A percentile compares a stretch with the other conserved stretches of the same genome.
These are phyloP conservation scores for Cercospora sp. DNA, from an alignment of 2,329 filamentous ascomycete genomes.

Conservation along the genomic window DNA sequence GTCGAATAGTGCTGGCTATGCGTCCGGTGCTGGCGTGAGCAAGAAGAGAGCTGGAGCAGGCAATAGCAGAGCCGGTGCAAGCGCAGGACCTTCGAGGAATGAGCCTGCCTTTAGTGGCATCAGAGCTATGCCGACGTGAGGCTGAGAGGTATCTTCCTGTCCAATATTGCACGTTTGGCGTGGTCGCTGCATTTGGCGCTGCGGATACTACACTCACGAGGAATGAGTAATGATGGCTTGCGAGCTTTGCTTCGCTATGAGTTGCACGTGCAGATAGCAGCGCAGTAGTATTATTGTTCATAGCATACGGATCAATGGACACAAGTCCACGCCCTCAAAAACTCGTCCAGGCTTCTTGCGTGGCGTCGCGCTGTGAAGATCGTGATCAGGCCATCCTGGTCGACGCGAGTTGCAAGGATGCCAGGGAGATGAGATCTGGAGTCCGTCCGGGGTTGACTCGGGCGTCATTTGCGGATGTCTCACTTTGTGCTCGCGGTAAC, in stretches of 20 bases:
- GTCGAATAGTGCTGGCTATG: constrained; percentile 10
- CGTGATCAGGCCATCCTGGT: neutral
- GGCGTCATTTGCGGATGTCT: neutral
- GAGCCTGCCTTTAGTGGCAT: constrained; percentile 1
- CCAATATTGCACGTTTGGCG: too few species aligned
- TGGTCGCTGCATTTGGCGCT: neutral
- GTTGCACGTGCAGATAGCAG: neutral
- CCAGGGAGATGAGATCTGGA: neutral
- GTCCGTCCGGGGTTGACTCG: neutral
- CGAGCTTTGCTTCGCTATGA: neutral
- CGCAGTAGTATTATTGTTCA: neutral
- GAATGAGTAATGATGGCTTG: neutral
- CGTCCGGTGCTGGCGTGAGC: constrained; percentile 10
- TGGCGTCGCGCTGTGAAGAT: neutral
- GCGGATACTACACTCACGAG: neutral
- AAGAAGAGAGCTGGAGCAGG: constrained; percentile 4
- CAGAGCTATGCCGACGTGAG: constrained; percentile 5
- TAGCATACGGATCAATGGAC: neutral
- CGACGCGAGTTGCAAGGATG: neutral
- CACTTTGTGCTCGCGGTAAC: neutral
- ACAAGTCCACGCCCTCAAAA: neutral
- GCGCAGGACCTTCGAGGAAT: neutral
- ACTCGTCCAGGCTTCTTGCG: neutral
- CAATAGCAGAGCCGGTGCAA: neutral
- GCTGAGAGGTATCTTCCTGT: too few species aligned